Conservation (phyloP, 805 yeast genomes). For the Maudiozyma barnettii region DNA sequence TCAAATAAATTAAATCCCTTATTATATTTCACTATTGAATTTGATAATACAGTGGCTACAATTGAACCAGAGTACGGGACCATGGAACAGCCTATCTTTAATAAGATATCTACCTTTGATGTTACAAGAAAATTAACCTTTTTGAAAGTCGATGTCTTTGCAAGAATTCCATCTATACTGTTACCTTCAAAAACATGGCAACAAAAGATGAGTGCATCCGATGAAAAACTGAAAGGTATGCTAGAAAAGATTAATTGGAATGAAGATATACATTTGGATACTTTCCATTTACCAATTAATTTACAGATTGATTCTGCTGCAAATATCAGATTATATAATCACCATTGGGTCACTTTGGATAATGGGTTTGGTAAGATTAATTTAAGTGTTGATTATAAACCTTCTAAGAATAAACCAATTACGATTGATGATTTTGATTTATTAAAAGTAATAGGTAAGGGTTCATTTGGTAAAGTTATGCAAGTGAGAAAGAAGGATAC, state of each 20-base stretch:
- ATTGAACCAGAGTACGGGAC: slow-evolving; percentile 83
- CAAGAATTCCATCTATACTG: slow-evolving; percentile 61
- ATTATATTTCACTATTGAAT: slow-evolving; percentile 80
- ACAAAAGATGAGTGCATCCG: slow-evolving; percentile 20
- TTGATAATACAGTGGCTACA: slow-evolving; percentile 86
- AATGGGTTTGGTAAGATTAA: slow-evolving; percentile 43
- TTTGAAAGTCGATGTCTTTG: slow-evolving; percentile 68
- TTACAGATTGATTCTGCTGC: slow-evolving; percentile 41
- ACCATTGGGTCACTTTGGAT: slow-evolving; percentile 41
- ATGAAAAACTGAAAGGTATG: slow-evolving; percentile 21
- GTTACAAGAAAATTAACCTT: slow-evolving; percentile 55
- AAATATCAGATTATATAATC: slow-evolving; percentile 54
- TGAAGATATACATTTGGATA: slow-evolving; percentile 70
- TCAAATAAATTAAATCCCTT: slow-evolving; percentile 53
- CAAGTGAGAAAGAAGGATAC: slow-evolving; percentile 96
- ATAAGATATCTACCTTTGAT: slow-evolving; percentile 85
- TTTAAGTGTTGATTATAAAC: slow-evolving; percentile 60
- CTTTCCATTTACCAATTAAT: slow-evolving; percentile 52
- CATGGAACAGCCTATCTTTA: slow-evolving; percentile 69
- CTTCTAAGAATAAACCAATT: slow-evolving; percentile 55
- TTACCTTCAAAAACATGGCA: slow-evolving; percentile 35
- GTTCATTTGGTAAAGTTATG: slow-evolving; percentile 98
- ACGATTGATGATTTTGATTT: slow-evolving; percentile 88
- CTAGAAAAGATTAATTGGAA: slow-evolving; percentile 32
- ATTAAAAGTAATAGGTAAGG: slow-evolving; percentile 92